Evolutionary conservation across 495 filamentous ascomycete genomes (phyloP), one percentile per base, ranked within the genome.

Genomic region (Talaromyces stipitatus): DNA sequence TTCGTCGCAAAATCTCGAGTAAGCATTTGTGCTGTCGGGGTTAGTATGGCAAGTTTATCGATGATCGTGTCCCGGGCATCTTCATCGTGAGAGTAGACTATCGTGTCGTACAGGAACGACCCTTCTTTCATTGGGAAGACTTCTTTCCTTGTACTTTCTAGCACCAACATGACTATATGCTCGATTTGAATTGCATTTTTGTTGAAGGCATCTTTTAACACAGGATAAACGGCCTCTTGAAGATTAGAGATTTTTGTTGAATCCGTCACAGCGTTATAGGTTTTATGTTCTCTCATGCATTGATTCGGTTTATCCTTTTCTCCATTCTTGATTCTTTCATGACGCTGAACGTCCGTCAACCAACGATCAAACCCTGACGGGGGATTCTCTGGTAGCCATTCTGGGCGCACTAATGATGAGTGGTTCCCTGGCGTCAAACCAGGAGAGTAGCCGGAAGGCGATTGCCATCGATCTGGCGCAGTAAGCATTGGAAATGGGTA

Each of bases 111-210:
- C 22, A 78, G 54, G 6, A 62, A 61, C 10, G 65, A 69, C 10
- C 70, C 69, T 36, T 74, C 70, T 52, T 74, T 68, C 51, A 73
- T 62, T 3, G 75, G 75, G 57, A 78, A 78, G 33, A 76, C 58
- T 33, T 78, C 74, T 51, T 77, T 78, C 41, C 75, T 66, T 7
- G 73, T 74, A 54, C 72, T 76, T 59, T 78, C 75, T 14, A 78
- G 64, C 23, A 73, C 72, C 28, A 78, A 50, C 7, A 78, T 38
- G 10, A 77, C 64, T 4, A 78, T 62, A 61, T 78, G 69, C 18
- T 76, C 69, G 26, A 78, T 74, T 6, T 59, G 41, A 4, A 70
- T 67, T 0, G 67, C 59, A 38, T 67, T 56, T 23, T 68, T 55
- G 16, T 67, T 18, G 30, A 72, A 70, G 4, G 64, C 69, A n/a